phyloP scores from a whole-genome alignment of 176 grass and related monocot genomes.

The Poa annua region DNA sequence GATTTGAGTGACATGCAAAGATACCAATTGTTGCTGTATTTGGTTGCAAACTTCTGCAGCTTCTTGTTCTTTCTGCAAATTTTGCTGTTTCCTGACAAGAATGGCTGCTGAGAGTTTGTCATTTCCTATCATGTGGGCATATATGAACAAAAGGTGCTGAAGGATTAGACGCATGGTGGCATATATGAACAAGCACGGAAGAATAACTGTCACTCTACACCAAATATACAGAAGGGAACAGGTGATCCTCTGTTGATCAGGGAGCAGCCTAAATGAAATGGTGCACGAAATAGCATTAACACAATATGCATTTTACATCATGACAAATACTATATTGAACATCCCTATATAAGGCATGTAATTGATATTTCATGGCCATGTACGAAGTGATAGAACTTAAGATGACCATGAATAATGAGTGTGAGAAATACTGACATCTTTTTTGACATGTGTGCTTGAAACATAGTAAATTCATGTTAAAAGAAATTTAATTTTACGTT shows the following conservation, averaged over 20 bases:
- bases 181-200: conserved; percentile 1
- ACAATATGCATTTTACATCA: background rate
- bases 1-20: conserved; percentile 38
- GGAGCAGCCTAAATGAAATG: background rate
- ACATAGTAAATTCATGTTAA: background rate
- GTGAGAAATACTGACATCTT: background rate
- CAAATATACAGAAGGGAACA: background rate
- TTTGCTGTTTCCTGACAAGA: conserved; percentile 41
- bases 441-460: background rate
- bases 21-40: background rate
- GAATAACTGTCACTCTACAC: background rate
- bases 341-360: background rate
- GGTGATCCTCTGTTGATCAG: background rate
- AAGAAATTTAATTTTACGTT: background rate
- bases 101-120: conserved; percentile 37
- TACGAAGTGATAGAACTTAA: background rate
- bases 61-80: conserved; percentile 24
- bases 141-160: conserved; percentile 12
- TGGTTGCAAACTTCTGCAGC: background rate
- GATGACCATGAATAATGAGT: background rate
- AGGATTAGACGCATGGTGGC: background rate
- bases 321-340: background rate
- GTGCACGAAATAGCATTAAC: background rate
- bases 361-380: conserved; percentile 46
- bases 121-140: conserved; percentile 19